A percentile compares a stretch with the other conserved stretches of the same genome.
phyloP scores from a whole-genome alignment of 306 rosid genomes.

The Morella rubra region DNA sequence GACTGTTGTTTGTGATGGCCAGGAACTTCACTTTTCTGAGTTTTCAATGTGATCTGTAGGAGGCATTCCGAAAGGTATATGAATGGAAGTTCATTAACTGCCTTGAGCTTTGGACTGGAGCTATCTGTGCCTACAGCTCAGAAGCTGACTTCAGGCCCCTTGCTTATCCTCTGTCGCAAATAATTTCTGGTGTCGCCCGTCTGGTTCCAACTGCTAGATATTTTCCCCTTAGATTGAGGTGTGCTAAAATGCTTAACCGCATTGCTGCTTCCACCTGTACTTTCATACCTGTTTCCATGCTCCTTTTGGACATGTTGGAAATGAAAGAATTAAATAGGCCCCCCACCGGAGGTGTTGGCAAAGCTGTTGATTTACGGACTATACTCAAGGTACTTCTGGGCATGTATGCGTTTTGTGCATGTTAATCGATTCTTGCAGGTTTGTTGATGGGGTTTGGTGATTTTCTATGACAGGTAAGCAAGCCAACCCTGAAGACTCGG shows the following conservation, averaged over 20 bases:
- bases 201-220: slow-evolving; percentile 89
- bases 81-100: slow-evolving; percentile 92
- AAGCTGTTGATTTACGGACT: slow-evolving; percentile 78
- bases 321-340: slow-evolving; percentile 89
- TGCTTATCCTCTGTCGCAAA: slow-evolving; percentile 85
- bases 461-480: slow-evolving; percentile 64
- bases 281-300: slow-evolving; percentile 80
- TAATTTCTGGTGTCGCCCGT: slow-evolving; percentile 83
- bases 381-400: slow-evolving; percentile 62
- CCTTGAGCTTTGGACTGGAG: slow-evolving; percentile 95
- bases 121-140: slow-evolving; percentile 67
- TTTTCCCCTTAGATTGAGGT: slow-evolving; percentile 80
- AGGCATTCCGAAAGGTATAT: slow-evolving; percentile 88
- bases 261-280: slow-evolving; percentile 66
- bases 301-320: slow-evolving; percentile 92
- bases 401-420: background rate
- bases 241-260: slow-evolving; percentile 77
- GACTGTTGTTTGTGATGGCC: background rate
- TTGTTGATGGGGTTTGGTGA: slow-evolving; percentile 16
- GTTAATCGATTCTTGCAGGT: background rate
- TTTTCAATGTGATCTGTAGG: slow-evolving; percentile 51
- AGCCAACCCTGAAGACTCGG: slow-evolving; percentile 81
- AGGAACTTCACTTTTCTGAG: slow-evolving; percentile 20
- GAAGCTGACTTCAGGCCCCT: slow-evolving; percentile 80
- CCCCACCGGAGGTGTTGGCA: slow-evolving; percentile 83